These are phyloP conservation scores for Plasmopara viticola DNA, from an alignment of 352 stramenopile genomes.

Conservation along the genomic window DNA sequence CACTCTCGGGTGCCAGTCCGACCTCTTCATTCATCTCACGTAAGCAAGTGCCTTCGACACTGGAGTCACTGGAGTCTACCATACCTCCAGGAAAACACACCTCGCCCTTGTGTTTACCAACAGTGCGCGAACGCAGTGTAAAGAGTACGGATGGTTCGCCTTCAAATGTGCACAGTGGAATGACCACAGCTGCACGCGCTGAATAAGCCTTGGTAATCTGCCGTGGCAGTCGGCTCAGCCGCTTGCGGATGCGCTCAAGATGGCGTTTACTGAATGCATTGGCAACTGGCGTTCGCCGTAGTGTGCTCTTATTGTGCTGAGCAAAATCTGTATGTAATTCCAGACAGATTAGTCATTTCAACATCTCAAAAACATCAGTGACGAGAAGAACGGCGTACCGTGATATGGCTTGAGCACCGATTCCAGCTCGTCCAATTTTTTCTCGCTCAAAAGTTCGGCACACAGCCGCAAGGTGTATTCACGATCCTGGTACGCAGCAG, in stretches of 20 bases:
- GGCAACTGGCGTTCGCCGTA: slow-evolving; percentile 41
- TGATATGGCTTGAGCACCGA: slow-evolving; percentile 72
- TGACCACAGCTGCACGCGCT: slow-evolving; percentile 90
- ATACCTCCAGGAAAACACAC: slow-evolving; percentile 96
- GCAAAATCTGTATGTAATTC: slow-evolving; percentile 35
- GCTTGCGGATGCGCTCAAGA: slow-evolving; percentile 92
- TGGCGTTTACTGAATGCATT: slow-evolving; percentile 81
- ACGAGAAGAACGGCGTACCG: slow-evolving; percentile 18
- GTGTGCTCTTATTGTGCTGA: slow-evolving; percentile 28
- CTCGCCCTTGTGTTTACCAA: slow-evolving; percentile 93
- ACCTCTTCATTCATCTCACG: slow-evolving; percentile 98
- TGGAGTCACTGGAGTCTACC: slow-evolving; percentile 88
- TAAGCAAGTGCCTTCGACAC: slow-evolving; percentile 94
- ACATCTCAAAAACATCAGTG: not conserved
- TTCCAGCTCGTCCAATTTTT: slow-evolving; percentile 67
- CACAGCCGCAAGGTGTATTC: slow-evolving; percentile 78
- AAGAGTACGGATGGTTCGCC: slow-evolving; percentile 94
- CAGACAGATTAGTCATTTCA: not conserved
- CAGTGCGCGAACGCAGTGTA: slow-evolving; percentile 87
- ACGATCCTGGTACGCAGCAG: slow-evolving; percentile 91
- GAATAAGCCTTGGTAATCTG: slow-evolving; percentile 92
- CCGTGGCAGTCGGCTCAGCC: slow-evolving; percentile 90
- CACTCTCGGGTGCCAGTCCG: slow-evolving; percentile 63
- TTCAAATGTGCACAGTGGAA: slow-evolving; percentile 95
- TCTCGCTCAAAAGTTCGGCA: slow-evolving; percentile 62